Evolutionary conservation across 108 stramenopile species (phyloP), one percentile per base, ranked within the genome.

Genomic region (Nitzschia putrida): DNA sequence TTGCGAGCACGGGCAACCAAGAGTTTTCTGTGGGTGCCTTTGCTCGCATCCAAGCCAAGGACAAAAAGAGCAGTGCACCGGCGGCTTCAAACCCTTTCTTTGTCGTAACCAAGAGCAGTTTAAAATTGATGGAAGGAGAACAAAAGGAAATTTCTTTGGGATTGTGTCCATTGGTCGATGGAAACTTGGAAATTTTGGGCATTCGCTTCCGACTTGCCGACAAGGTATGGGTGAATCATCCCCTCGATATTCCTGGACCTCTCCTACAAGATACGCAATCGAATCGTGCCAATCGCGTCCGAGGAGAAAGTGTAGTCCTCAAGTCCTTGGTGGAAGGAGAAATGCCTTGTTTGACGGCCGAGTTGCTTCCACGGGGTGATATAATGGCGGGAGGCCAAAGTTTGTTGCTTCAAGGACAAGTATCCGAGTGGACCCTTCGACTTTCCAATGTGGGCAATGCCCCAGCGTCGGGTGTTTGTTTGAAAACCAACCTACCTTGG

Each of bases 401-500:
- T 13, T 76, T 76, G 2, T 21, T 85, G 43, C 61, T 93, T 12
- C 85, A 90, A 53, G 93, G 93, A 7, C 86, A 94, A 64, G 81
- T 88, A 7, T 83, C 87, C 58, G 42, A 49, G 25, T 94, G 93
- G 93, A 90, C 64, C 39, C 74, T 94, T 25, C 88, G 83, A 53
- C 16, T 94, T 34, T 68, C 84, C 8, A 94, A 94, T 69, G 69
- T 88, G 61, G 93, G 93, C 24, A 86, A 83, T 29, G 93, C 93
- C 8, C 82, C 89, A 14, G 93, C 93, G 8, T 69, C 71, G 7
- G 76, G 77, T 25, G 57, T 89, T 10, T 64, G 72, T 59, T 70
- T 94, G 20, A 94, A 94, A 71, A 91, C 90, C 29, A 91, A 90
- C 74, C 58, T 85, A 9, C 93, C 93, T 37, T 94, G 93, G 93